Evolutionary conservation across 192 early-diverging fungal genomes (phyloP), one percentile per base, ranked within the genome.

Genomic region (Coemansia sp.): DNA sequence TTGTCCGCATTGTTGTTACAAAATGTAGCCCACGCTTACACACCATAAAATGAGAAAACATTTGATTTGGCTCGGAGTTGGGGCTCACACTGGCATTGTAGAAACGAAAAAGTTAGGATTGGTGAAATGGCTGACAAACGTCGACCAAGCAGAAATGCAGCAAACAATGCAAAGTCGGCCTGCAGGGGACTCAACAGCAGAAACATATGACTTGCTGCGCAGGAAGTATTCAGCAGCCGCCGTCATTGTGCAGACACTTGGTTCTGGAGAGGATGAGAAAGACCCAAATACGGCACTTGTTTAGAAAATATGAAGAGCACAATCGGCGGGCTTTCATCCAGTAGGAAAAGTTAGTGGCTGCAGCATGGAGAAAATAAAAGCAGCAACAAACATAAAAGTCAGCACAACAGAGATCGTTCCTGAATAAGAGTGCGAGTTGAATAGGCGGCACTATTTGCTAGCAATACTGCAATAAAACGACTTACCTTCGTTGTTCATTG

Each of bases 141-240:
- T 35, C 55, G 20, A 12, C 55, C 32, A 37, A 37, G 32, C 32
- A 35, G 35, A 29, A 37, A 29, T 24, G 13, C 35, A 29, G 14
- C 29, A n/a, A 27, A 57, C 32, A 57, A 57, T 57, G 55, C n/a
- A 16, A 57, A 38, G 24, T 1, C 29, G 24, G 3, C 16, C 55
- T 57, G 32, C 55, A 38, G 55, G 32, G 55, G 18, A 38, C 29
- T 38, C 32, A 41, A 24, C 57, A 29, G 53, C 52, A 26, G 26
- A 54, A 61, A 61, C 59, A 61, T 26, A 61, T 61, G 59, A 50
- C 59, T 18, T 50, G 59, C 59, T 61, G 59, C 47, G 59, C 48
- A 29, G 22, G 29, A 18, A 27, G 24, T 24, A 53, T 52, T 19
- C 51, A 3, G 51, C 53, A 49, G 48, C 6, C 19, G 48, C 6